Evolutionary conservation across 768 basidiomycete genomes (phyloP), one percentile per base, ranked within the genome.

Genomic region (Neoboletus subvelutipes): DNA sequence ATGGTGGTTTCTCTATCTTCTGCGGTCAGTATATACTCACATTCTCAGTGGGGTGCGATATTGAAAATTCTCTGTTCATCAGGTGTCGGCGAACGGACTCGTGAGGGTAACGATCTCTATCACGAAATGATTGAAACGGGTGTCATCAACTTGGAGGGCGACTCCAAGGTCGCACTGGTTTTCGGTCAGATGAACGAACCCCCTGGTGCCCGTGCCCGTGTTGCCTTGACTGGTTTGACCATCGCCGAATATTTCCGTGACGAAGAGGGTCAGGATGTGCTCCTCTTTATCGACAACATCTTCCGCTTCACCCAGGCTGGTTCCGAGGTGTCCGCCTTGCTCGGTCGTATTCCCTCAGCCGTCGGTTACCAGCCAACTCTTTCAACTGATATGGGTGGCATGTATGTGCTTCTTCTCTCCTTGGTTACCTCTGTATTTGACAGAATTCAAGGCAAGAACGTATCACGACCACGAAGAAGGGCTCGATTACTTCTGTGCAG

Each of bases 101-200:
- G 97, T 82, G 97, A 99, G 88, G 97, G 97, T 79, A 99, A 99
- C 82, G 97, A 94, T 80, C 78, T 95, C 65, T 95, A 96, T 78
- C 94, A 97, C 75, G 94, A 96, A 80, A 97, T 99, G 97, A 98
- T 98, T 78, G 96, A 99, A 77, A 99, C 97, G 56, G 97, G 97
- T 87, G 97, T 99, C 85, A 99, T 99, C 85, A 96, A 98, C 80
- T 87, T 98, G 72, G 85, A 98, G 73, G 97, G 96, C 77, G 95
- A 98, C 77, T 99, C 97, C 75, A 99, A 99, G 86, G 97, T 98
- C 78, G 96, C 97, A 70, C 87, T 99, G 63, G 97, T 99, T 67
- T 99, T 99, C 82, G 97, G 97, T 83, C 97, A 99, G 80, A 99
- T 99, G 97, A 99, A 99, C 81, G 97, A 99, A 83, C 97, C 97